Evolutionary conservation across 495 filamentous ascomycete genomes (phyloP).

Genomic region (Opeltia flavorubescens): DNA sequence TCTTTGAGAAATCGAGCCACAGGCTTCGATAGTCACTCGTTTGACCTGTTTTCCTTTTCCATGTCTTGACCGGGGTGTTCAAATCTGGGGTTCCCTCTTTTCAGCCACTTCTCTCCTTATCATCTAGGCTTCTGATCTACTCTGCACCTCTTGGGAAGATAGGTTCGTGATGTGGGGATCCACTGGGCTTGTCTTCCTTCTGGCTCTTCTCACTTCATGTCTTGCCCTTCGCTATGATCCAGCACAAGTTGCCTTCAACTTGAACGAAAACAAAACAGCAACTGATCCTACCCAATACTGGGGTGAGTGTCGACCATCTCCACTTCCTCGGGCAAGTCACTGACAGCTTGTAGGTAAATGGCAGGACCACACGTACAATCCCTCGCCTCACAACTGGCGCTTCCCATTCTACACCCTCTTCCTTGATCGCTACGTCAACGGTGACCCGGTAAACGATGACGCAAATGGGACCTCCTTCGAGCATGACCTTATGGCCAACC

Average conservation of each 20-base stretch:
- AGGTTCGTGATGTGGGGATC: no score
- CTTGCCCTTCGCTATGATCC: constrained; percentile 41
- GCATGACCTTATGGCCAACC: constrained; percentile 52
- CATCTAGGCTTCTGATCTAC: no score
- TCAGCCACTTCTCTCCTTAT: no score
- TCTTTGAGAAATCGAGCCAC: no score
- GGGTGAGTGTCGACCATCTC: constrained; percentile 20
- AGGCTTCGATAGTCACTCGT: no score
- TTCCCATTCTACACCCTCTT: constrained; percentile 61
- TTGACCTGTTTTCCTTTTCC: no score
- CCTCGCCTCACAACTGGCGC: constrained; percentile 54
- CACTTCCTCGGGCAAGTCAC: not conserved
- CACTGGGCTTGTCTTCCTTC: constrained; percentile 11
- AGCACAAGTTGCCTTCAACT: constrained; percentile 38
- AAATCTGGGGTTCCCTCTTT: no score
- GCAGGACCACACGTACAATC: constrained; percentile 36
- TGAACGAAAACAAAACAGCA: constrained; percentile 50
- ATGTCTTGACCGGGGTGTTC: no score
- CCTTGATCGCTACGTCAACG: constrained; percentile 58
- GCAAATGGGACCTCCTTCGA: constrained; percentile 55
- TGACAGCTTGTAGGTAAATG: constrained; percentile 20
- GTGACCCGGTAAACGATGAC: constrained; percentile 58
- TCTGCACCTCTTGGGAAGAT: no score
- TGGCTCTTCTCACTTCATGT: constrained; percentile 14
- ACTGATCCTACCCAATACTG: constrained; percentile 45